Evolutionary conservation across 805 yeast genomes (phyloP), one percentile per base, ranked within the genome.

Genomic region (Metschnikowia gruessii): DNA sequence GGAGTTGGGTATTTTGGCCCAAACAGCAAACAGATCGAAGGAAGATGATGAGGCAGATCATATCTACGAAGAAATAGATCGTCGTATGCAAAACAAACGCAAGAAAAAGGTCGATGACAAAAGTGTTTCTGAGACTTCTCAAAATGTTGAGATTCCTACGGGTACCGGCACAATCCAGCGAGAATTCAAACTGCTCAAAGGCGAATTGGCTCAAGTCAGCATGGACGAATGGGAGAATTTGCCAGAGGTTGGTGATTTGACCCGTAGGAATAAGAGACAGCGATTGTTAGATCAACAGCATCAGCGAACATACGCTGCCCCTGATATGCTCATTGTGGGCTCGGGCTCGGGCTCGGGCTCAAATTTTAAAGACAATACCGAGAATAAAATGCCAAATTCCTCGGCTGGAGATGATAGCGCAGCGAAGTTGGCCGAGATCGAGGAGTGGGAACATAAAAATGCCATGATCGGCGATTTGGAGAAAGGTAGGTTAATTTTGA

Each of bases 211-310:
- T 0, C 55, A 63, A 0, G 79, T 92, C 0, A 71, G 86, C 3
- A 77, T 71, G 17, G 85, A 80, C 3, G 83, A 91, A 57, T 92
- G 99, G 99, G 74, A 77, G 4, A 75, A 71, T 50, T 59, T 92
- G 3, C 98, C 98, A 0, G 96, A 89, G 52, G 94, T 88, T 1
- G 86, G 89, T 1, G 98, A 92, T 63, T 70, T 87, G 57, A 94
- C 99, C 0, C 76, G 82, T 57, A 72, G 80, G 47, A 89, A 89
- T 64, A 88, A 90, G 55, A 68, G 98, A 46, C 69, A 77, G 40
- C 69, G 96, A 44, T 63, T 81, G 37, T 73, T 81, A 44, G 77
- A 79, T 39, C 85, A 83, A 57, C 75, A 71, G 54, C 79, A 79
- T 48, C 82, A 83, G 52, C 69, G 96, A 49, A 80, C 78, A 35